Base-by-base conservation (phyloP, 768 basidiomycete species). In the Mycena haematopus region DNA sequence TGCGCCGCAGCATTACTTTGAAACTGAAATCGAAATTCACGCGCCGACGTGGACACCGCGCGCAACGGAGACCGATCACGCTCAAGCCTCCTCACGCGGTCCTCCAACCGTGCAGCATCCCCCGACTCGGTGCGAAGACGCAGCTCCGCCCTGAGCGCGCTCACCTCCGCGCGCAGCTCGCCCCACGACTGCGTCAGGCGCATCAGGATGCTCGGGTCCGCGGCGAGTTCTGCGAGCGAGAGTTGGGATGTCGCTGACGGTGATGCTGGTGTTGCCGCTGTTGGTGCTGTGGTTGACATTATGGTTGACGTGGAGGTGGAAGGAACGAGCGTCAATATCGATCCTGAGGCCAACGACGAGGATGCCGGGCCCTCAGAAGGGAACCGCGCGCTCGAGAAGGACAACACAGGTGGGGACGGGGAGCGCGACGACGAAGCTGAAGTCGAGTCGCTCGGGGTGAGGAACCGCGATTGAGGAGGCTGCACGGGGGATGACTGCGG, bases 81-180 rank as follows among this genome's bases (percentile, higher is more conserved):
- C 25, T 54, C 53, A 2, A 54, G 19, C 40, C 27, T 38, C 40
- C 53, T 38, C 27, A 54, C 27, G 1, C 53, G 36, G 19, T 15
- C 40, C 53, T 54, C 53, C 8, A 54, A 10, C 40, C 40, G 19
- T 3, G 25, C 53, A 13, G 13, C 36, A 13, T 14, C 36, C 9
- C 40, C 40, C 19, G 19, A 8, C 19, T 2, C 13, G 10, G 24
- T 11, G 3, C 27, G 10, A 27, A 25, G 11, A 21, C 25, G 38
- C 13, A 60, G 2, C 52, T 52, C 52, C 24, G 42, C 42, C 2
- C 59, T 52, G 24, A 60, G 22, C 17, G 13, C 19, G n/a, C 33
- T 29, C 15, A 60, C 52, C 25, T 60, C 59, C 27, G 44, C 25
- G 24, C 44, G 59, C 33, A 60, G 59, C 13, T 45, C 22, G n/a